phyloP scores from a whole-genome alignment of 495 filamentous ascomycete genomes.

The Penicillium salamii region DNA sequence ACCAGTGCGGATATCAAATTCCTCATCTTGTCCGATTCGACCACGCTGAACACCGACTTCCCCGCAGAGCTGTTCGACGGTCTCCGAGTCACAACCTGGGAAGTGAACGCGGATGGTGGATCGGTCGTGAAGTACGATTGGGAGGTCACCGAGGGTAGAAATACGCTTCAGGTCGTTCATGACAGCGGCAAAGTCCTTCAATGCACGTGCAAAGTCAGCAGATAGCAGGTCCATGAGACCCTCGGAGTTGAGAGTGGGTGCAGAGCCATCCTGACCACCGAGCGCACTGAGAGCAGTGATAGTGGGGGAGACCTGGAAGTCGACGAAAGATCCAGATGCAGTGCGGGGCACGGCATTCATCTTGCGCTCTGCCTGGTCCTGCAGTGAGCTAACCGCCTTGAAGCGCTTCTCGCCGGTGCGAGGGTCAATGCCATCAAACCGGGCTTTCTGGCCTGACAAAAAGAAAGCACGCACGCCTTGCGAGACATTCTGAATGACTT shows the following conservation, averaged over 20 bases:
- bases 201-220: conserved; percentile 80
- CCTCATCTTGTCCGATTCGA: conserved; percentile 72
- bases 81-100: conserved; percentile 81
- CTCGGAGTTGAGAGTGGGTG: conserved; percentile 64
- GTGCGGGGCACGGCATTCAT: conserved; percentile 51
- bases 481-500: conserved; percentile 93
- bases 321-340: conserved; percentile 73
- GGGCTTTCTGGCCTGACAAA: conserved; percentile 79
- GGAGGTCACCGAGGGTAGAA: conserved; percentile 74
- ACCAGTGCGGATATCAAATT: conserved; percentile 61
- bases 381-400: conserved; percentile 62
- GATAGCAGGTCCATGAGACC: conserved; percentile 82
- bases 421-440: conserved; percentile 71
- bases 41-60: conserved; percentile 82
- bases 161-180: conserved; percentile 80
- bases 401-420: conserved; percentile 73
- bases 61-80: conserved; percentile 78
- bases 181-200: conserved; percentile 77
- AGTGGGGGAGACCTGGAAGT: conserved; percentile 84
- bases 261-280: conserved; percentile 19
- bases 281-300: conserved; percentile 76
- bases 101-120: conserved; percentile 78
- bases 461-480: conserved; percentile 86
- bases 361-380: conserved; percentile 65
- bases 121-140: conserved; percentile 63